Evolutionary conservation across 495 filamentous ascomycete species (phyloP).

Genomic region (Hypoxylon rickii): DNA sequence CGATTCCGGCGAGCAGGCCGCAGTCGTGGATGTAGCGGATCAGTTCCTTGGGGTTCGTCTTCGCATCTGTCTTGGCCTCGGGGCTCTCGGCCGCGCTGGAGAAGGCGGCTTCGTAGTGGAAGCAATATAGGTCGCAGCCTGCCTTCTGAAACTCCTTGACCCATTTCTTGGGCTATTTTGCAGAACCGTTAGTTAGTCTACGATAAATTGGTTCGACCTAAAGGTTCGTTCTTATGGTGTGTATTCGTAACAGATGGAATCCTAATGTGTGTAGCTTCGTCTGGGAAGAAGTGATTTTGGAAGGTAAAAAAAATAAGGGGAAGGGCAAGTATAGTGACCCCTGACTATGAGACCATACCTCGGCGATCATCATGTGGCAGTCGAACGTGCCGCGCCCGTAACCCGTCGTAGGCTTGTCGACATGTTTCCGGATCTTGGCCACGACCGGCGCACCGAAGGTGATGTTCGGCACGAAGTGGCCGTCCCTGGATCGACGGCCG

Average conservation of each 20-base stretch:
- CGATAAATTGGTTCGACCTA: no score
- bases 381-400: conserved; percentile 89
- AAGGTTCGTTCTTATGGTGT: no score
- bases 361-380: conserved; percentile 99
- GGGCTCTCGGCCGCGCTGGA: conserved; percentile 84
- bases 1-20: conserved; percentile 90
- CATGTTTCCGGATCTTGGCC: conserved; percentile 84
- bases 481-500: conserved; percentile 57
- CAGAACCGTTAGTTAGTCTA: no score
- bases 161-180: conserved; percentile 90
- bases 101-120: conserved; percentile 98
- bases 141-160: conserved; percentile 90
- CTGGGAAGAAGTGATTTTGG: not conserved
- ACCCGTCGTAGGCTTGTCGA: conserved; percentile 57
- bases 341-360: no score
- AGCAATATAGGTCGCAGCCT: conserved; percentile 97
- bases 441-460: conserved; percentile 94
- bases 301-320: no score
- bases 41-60: conserved; percentile 80
- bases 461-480: conserved; percentile 98
- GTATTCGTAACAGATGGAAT: no score
- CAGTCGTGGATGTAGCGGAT: conserved; percentile 87
- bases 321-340: no score
- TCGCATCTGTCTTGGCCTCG: conserved; percentile 63
- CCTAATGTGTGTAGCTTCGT: no score